Percentiles rank a stretch among this genome's conserved stretches.
phyloP scores from a whole-genome alignment of 768 basidiomycete species.

The Tephrocybe rancida region DNA sequence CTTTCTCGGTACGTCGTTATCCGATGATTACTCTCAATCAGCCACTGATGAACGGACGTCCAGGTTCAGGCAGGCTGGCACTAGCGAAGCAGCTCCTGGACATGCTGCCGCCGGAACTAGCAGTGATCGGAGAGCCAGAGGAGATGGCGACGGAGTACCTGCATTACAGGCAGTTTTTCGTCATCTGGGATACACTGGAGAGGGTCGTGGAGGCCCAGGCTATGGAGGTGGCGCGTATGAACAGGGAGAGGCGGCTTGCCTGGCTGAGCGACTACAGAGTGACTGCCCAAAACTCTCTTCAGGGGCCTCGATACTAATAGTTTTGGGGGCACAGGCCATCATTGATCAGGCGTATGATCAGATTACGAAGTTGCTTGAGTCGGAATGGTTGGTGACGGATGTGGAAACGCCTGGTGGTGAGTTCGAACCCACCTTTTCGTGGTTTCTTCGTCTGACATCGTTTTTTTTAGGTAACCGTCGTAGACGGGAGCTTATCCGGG shows the following conservation, averaged over 20 bases:
- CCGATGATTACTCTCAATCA: neutral
- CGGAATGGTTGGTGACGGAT: slow-evolving; percentile 75
- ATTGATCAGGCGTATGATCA: slow-evolving; percentile 67
- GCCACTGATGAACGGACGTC: neutral
- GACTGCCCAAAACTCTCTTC: neutral
- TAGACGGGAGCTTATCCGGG: slow-evolving; percentile 69
- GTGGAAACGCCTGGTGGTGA: slow-evolving; percentile 43
- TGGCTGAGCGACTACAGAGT: slow-evolving; percentile 75
- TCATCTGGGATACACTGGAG: slow-evolving; percentile 68
- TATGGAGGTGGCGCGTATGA: slow-evolving; percentile 57
- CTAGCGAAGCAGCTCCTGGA: slow-evolving; percentile 63
- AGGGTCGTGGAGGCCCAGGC: slow-evolving; percentile 63
- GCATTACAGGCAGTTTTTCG: slow-evolving; percentile 81
- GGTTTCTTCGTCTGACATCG: slow-evolving; percentile 1
- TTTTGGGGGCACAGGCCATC: slow-evolving; percentile 39
- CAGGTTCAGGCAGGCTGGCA: slow-evolving; percentile 75
- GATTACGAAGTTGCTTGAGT: slow-evolving; percentile 70
- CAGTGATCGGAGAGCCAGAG: slow-evolving; percentile 65
- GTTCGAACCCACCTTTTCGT: slow-evolving; percentile 13
- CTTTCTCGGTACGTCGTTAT: slow-evolving; percentile 69
- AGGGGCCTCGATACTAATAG: neutral
- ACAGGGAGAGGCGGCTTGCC: slow-evolving; percentile 53
- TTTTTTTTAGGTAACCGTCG: slow-evolving; percentile 48
- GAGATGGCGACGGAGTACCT: slow-evolving; percentile 74
- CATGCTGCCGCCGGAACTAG: slow-evolving; percentile 65